A percentile compares a stretch with the other conserved stretches of the same genome.
Conservation (phyloP, 2,329 filamentous ascomycete genomes). For the Exophiala calicioides region DNA sequence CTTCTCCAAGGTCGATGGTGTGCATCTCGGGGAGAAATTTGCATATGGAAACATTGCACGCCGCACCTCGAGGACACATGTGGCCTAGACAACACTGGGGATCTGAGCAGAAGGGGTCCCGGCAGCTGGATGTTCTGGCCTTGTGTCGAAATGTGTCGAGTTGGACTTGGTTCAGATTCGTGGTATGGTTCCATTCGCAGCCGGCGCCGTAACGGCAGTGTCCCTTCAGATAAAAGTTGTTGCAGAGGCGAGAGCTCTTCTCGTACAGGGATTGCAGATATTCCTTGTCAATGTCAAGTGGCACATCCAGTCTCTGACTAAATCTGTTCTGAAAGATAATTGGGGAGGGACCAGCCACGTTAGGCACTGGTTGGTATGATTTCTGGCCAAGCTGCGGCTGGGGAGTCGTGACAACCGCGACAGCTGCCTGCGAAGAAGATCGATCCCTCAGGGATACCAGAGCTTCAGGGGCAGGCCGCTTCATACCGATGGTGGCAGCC, state of each 20-base stretch:
- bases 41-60: conserved; percentile 19
- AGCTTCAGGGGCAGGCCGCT: conserved; percentile 22
- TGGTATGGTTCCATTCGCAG: conserved; percentile 26
- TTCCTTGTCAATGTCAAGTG: conserved; percentile 47
- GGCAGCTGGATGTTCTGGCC: conserved; percentile 26
- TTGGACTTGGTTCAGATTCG: conserved; percentile 18
- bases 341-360: conserved; percentile 37
- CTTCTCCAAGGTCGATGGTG: conserved; percentile 21
- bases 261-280: conserved; percentile 48
- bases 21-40: conserved; percentile 28
- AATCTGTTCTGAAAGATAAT: conserved; percentile 41
- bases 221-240: conserved; percentile 59
- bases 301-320: conserved; percentile 59
- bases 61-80: conserved; percentile 21
- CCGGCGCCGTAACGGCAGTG: conserved; percentile 49
- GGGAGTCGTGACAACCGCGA: conserved; percentile 25
- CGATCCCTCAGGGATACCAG: conserved; percentile 12
- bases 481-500: conserved; percentile 14
- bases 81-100: conserved; percentile 25
- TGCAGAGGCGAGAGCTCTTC: conserved; percentile 64
- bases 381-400: conserved; percentile 3
- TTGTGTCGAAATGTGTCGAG: conserved; percentile 28
- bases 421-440: background rate
- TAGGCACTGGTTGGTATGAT: conserved; percentile 28
- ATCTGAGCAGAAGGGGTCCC: conserved; percentile 24